Base-by-base conservation (phyloP, 805 yeast genomes). In the Saccharomyces mikatae region DNA sequence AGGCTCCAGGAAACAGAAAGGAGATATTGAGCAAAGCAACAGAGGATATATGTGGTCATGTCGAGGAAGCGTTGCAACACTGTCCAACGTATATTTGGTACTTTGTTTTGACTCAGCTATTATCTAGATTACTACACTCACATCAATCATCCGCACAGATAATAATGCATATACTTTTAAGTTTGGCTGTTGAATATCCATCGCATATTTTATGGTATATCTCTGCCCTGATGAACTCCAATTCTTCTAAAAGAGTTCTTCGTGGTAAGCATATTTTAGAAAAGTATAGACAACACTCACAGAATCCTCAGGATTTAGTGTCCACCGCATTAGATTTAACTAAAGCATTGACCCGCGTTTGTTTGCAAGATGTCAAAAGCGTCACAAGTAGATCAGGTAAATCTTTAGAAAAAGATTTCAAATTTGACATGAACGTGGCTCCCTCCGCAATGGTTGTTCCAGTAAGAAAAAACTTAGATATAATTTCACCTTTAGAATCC, bases 51-150 rank as follows among this genome's bases (percentile, higher is more conserved):
- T 71, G 81, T 46, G 76, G 74, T 27, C 79, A 76, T 51, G 72
- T 86, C 24, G 70, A 72, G 4, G 74, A 73, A 26, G 75, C 80
- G 4, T 63, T 76, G 8, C 71, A 69, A 52, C 60, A 67, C 55
- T 66, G 84, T 64, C 80, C 90, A 60, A 67, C 75, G 41, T 79
- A 76, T 65, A 78, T 69, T 32, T 89, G 97, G 87, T 92, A 87
- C 66, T 78, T 90, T 0, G 96, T 89, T 0, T 73, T 92, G 22
- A 87, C 97, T 0, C 98, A 94, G 66, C 67, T 94, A 36, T 72
- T 92, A 4, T 89, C 97, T 0, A 77, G 98, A 61, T 76, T 91
- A 55, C 74, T 81, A 1, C 94, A 88, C 62, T 72, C 78, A 0
- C 83, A 86, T 58, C 69, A 71, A 1, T 73, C 75, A 0, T 82